These are phyloP conservation scores for Dactylis glomerata DNA, from an alignment of 176 grass and related monocot species.

Conservation along the genomic window DNA sequence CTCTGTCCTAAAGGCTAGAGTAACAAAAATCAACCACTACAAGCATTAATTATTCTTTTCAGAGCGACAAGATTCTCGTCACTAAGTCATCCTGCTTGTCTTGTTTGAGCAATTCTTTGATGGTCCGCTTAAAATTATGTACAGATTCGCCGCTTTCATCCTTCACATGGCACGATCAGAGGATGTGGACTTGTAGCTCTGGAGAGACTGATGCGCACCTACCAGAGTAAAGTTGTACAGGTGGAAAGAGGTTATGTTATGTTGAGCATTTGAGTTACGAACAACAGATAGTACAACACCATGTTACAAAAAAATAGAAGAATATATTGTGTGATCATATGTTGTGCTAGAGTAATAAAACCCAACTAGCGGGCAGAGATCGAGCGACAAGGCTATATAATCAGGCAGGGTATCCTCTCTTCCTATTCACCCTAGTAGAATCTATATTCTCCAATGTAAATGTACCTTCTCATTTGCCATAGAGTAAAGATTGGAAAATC, in stretches of 20 bases:
- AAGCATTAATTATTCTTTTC: not conserved
- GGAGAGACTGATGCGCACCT: too few species aligned
- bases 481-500: not conserved
- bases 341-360: not conserved
- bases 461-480: not conserved
- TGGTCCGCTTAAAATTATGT: not conserved
- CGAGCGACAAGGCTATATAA: not conserved
- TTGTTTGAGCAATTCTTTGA: not conserved
- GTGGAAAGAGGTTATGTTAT: not conserved
- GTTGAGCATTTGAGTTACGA: not conserved
- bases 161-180: not conserved
- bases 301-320: slow-evolving; percentile 1
- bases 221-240: not conserved
- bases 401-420: not conserved
- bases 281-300: not conserved
- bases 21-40: not conserved
- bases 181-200: not conserved
- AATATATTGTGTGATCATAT: not conserved
- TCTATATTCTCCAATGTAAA: not conserved
- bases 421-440: not conserved
- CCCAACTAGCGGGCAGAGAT: not conserved
- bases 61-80: not conserved
- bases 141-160: not conserved
- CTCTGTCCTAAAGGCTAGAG: not conserved
- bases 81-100: not conserved